Percentiles rank a stretch among this genome's conserved stretches.
Conservation (phyloP, 371 early-diverging fungal species). For the Circinella umbellata region DNA sequence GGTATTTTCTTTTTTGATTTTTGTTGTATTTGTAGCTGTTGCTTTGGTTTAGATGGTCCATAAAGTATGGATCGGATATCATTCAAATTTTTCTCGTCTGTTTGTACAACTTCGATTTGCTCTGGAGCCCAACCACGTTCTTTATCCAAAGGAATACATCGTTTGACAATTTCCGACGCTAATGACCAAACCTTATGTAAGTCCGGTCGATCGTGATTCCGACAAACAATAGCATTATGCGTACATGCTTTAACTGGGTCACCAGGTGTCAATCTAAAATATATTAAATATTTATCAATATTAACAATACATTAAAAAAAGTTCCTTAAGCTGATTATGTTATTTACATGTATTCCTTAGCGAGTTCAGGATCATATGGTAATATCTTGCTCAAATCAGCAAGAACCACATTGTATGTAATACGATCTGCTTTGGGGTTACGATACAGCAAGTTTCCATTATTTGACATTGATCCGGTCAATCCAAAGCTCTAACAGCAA, state of each 20-base stretch:
- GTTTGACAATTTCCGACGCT: slow-evolving; percentile 68
- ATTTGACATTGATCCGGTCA: slow-evolving; percentile 35
- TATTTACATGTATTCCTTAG: slow-evolving; percentile 58
- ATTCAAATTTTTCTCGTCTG: slow-evolving; percentile 26
- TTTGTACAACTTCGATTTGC: slow-evolving; percentile 20
- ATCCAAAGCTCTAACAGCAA: slow-evolving; percentile 32
- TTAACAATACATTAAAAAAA: no score
- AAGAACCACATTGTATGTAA: slow-evolving; percentile 45
- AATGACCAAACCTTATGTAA: slow-evolving; percentile 74
- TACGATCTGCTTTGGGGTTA: slow-evolving; percentile 44
- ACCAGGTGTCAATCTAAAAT: slow-evolving; percentile 47
- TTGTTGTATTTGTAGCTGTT: background rate
- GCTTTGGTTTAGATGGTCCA: background rate
- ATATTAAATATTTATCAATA: background rate
- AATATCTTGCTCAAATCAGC: slow-evolving; percentile 53
- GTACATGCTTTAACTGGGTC: slow-evolving; percentile 65
- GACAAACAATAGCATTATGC: slow-evolving; percentile 67
- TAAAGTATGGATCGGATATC: slow-evolving; percentile 16
- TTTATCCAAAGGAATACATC: slow-evolving; percentile 42
- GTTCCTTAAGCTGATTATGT: no score
- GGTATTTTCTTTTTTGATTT: background rate
- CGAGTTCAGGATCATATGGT: slow-evolving; percentile 60
- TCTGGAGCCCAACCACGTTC: slow-evolving; percentile 13
- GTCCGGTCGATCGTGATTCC: slow-evolving; percentile 53
- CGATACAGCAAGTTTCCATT: slow-evolving; percentile 44